These are phyloP conservation scores for Zalaria sp. DNA, from an alignment of 2,329 filamentous ascomycete genomes.

Conservation along the genomic window DNA sequence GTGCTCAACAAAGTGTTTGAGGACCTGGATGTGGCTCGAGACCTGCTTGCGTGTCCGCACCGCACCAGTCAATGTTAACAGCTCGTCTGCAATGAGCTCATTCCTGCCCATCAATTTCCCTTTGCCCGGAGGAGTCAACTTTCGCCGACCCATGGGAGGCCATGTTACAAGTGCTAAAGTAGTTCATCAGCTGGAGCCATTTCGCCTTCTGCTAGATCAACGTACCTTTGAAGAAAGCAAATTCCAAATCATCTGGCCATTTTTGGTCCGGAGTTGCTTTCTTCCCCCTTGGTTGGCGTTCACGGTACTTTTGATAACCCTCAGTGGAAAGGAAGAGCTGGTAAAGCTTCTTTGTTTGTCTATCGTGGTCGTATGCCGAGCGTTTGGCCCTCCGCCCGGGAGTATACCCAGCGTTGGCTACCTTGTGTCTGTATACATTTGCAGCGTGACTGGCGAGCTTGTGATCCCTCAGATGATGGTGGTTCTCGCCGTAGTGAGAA, in stretches of 20 bases:
- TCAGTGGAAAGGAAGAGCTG: constrained; percentile 20
- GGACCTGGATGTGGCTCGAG: constrained; percentile 49
- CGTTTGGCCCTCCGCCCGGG: no score
- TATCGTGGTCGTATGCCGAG: constrained; percentile 1
- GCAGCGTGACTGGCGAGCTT: no score
- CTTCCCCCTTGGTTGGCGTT: constrained; percentile 22
- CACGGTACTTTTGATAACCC: constrained; percentile 31
- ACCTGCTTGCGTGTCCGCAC: constrained; percentile 43
- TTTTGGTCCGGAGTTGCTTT: constrained; percentile 18
- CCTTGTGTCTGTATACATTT: no score
- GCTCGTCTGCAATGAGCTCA: constrained; percentile 46
- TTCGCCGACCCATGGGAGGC: constrained; percentile 44
- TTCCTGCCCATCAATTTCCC: constrained; percentile 45
- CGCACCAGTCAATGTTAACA: constrained; percentile 40
- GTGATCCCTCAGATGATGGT: neutral
- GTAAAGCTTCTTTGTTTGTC: constrained; percentile 12
- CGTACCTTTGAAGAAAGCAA: constrained; percentile 34
- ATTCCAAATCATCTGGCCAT: constrained; percentile 34
- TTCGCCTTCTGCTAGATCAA: neutral
- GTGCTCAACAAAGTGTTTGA: constrained; percentile 42
- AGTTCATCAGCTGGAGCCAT: neutral
- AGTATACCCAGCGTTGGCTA: no score
- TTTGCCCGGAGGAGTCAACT: constrained; percentile 24
- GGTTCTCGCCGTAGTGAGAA: constrained; percentile 16
- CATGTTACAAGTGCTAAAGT: constrained; percentile 34